Percentiles rank a stretch among this genome's conserved stretches.
These are phyloP conservation scores for Erigeron philadelphicus DNA, from an alignment of 140 eudicot species.

Conservation along the genomic window DNA sequence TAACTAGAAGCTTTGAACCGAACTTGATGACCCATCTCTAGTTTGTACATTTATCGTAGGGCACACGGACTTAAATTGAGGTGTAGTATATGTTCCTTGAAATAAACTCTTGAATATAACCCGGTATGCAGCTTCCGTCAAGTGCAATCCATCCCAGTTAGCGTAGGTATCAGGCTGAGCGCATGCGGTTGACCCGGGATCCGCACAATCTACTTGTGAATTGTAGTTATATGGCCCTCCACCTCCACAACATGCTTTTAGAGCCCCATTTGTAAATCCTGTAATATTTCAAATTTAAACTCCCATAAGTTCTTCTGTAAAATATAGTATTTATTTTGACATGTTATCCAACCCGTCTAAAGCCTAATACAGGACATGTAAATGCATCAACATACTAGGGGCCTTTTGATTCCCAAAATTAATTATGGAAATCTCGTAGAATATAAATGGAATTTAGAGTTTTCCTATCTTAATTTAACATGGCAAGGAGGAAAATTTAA, in stretches of 20 bases:
- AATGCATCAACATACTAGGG: too few species aligned
- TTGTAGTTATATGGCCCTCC: constrained; percentile 60
- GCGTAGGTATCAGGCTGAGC: constrained; percentile 43
- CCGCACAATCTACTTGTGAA: constrained; percentile 31
- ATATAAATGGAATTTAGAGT: too few species aligned
- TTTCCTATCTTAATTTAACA: too few species aligned
- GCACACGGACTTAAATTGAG: constrained; percentile 33
- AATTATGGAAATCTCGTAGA: too few species aligned
- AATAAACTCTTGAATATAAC: constrained; percentile 43
- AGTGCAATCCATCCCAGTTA: constrained; percentile 74
- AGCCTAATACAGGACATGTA: background rate
- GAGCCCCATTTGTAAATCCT: constrained; percentile 55
- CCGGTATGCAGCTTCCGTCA: constrained; percentile 55
- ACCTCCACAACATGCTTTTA: constrained; percentile 65
- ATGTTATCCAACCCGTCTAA: background rate
- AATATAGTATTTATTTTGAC: too few species aligned
- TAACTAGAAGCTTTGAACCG: constrained; percentile 28
- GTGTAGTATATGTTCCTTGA: constrained; percentile 44
- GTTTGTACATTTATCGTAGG: constrained; percentile 17
- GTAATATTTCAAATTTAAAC: background rate
- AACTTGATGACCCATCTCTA: constrained; percentile 22
- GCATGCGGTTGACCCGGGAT: constrained; percentile 32
- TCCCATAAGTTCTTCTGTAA: background rate
- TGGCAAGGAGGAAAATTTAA: too few species aligned
- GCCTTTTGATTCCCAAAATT: too few species aligned